phyloP scores from a whole-genome alignment of 768 basidiomycete species.

The Hericium rajendrae region DNA sequence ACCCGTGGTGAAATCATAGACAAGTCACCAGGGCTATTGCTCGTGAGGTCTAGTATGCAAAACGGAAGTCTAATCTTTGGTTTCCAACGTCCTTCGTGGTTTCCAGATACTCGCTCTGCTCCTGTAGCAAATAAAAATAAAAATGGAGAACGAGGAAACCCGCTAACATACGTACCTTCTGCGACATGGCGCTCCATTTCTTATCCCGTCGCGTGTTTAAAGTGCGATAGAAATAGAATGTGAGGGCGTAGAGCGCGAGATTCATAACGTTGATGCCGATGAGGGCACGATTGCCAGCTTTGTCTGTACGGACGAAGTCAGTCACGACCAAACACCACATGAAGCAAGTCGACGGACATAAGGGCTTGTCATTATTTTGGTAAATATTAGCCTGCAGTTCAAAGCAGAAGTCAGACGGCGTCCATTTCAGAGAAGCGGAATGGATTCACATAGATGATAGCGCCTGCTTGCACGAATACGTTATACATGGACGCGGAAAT shows the following conservation, averaged over 20 bases:
- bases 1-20: neutral
- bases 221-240: constrained; percentile 45
- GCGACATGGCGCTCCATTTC: constrained; percentile 42
- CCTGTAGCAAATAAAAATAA: constrained; percentile 23
- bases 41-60: constrained; percentile 29
- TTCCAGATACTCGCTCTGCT: constrained; percentile 46
- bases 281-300: constrained; percentile 46
- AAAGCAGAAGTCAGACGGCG: neutral
- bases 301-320: constrained; percentile 30
- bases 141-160: neutral
- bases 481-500: constrained; percentile 41
- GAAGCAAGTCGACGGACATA: constrained; percentile 13
- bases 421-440: neutral
- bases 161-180: constrained; percentile 26
- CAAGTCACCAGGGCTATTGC: too few relatives aligned
- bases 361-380: constrained; percentile 34
- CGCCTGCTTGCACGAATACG: constrained; percentile 54
- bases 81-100: constrained; percentile 58
- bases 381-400: constrained; percentile 44
- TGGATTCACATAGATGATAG: constrained; percentile 34
- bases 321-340: neutral
- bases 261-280: constrained; percentile 48
- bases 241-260: constrained; percentile 39
- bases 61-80: constrained; percentile 50
- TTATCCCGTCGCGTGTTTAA: constrained; percentile 39